Percentiles rank a stretch among this genome's conserved stretches.
Conservation (phyloP, 306 rosid species). For the Lotus japonicus region DNA sequence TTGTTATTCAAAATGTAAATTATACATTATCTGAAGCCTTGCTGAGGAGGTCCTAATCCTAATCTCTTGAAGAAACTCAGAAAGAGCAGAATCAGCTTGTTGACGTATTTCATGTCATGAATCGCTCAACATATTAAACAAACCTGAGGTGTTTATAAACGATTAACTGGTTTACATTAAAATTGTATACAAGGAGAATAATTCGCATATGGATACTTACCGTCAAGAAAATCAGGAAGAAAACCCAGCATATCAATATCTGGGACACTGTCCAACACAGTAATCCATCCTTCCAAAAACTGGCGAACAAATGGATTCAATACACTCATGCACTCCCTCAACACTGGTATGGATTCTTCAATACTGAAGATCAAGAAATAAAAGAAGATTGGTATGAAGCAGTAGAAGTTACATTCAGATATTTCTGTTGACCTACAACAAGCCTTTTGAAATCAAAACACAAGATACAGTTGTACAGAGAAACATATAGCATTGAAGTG, state of each 20-base stretch:
- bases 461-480: background rate
- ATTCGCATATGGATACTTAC: conserved; percentile 27
- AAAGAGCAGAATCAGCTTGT: conserved; percentile 98
- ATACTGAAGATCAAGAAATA: conserved; percentile 45
- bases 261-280: conserved; percentile 95
- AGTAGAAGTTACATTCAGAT: conserved; percentile 2
- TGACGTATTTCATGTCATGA: conserved; percentile 94
- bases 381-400: conserved; percentile 19
- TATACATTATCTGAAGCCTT: conserved; percentile 40
- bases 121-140: conserved; percentile 96
- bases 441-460: background rate
- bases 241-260: conserved; percentile 98
- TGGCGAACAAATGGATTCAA: conserved; percentile 94
- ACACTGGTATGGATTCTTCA: conserved; percentile 92
- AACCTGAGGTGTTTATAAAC: conserved; percentile 52
- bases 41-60: conserved; percentile 96
- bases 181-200: background rate
- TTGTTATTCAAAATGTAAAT: conserved; percentile 22
- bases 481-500: conserved; percentile 10
- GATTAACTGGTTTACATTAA: conserved; percentile 18
- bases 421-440: conserved; percentile 1
- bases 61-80: conserved; percentile 98
- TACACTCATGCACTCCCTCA: conserved; percentile 99
- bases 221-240: conserved; percentile 92
- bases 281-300: conserved; percentile 99